Base-by-base conservation (phyloP, 306 rosid species). In the Glycine soja region DNA sequence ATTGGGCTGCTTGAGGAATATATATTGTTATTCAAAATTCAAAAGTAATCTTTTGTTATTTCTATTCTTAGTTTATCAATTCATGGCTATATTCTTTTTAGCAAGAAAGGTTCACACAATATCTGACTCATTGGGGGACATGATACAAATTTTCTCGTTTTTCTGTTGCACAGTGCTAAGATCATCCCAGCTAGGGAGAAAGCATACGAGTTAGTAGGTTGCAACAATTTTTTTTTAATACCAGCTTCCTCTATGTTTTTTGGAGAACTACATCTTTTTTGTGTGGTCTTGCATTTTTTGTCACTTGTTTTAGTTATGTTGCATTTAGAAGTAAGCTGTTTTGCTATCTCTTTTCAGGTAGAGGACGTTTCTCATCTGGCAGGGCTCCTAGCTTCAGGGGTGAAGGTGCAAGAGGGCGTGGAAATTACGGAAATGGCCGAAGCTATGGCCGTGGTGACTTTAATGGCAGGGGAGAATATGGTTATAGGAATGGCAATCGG, bases 371-470 rank as follows among this genome's bases (percentile, higher is more conserved):
- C 87, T 14, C 79, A 30, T 68, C 94, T 10, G 94, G 88, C 70
- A 88, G 97, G 85, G 89, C 87, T 0, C 78, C 81, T 3, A 90
- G 89, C 14, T 90, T 82, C 83, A 88, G 93, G 86, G 85, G 64
- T n/a, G 97, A 91, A 4, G 98, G 92, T 53, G 80, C 76, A 69
- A 89, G 97, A 87, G 97, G 91, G 18, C 95, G 94, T 53, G 97
- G 93, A 68, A 89, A 82, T 79, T 89, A 78, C 57, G 97, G 91
- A 76, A 87, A 89, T 84, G 88, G 93, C 42, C 80, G 97, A 70
- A 79, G 79, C 81, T 91, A 85, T 86, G 90, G 90, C 36, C 96
- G 94, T 24, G 80, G 89, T 70, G 97, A 93, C 52, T 90, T 61
- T 14, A 82, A 61, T 10, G 63, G 82, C 76, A 79, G 91, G 88